Base-by-base conservation (phyloP, 768 basidiomycete genomes). In the Amanita thiersii region DNA sequence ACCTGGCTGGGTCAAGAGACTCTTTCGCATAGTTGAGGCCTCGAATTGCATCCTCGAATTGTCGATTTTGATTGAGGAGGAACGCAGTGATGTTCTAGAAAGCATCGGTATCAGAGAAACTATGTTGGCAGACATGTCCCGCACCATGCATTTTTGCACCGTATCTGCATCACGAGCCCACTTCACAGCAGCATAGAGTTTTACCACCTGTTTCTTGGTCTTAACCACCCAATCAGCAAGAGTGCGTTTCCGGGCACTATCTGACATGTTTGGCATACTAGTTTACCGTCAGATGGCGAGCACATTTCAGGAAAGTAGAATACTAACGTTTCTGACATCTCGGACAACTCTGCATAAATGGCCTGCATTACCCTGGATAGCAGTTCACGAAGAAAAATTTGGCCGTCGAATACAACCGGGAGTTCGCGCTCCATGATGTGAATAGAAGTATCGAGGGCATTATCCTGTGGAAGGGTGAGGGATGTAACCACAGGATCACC, bases 161-260 rank as follows among this genome's bases (percentile, higher is more conserved):
- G 82, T 81, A 44, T 76, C 75, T 30, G 86, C 83, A 57, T 92
- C 89, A 46, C 85, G 71, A 26, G 86, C 73, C 91, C 91, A 96
- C 52, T 90, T 86, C 5, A 75, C 73, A 20, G 91, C 74, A 8
- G 89, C 91, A 52, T 89, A 88, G 10, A 93, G 62, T 58, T 92
- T 92, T 21, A 90, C 82, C 24, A 90, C 77, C 53, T 94, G 90
- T 52, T 90, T 85, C 61, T 93, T 86, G 4, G 75, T 86, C 57
- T 82, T 80, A n/a, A 90, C 83, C 0, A 90, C 88, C 77, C 86
- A 93, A 50, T 92, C 88, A 2, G 86, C 86, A 23, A 93, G 63
- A 12, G 73, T 78, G 25, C 86, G 77, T 53, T 92, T 92, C 39
- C 89, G 75, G 37, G 79, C 82, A 15, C 62, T 63, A 52, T 90